Conservation (phyloP, 1,139 yeast species). For the Kazachstania sp. region DNA sequence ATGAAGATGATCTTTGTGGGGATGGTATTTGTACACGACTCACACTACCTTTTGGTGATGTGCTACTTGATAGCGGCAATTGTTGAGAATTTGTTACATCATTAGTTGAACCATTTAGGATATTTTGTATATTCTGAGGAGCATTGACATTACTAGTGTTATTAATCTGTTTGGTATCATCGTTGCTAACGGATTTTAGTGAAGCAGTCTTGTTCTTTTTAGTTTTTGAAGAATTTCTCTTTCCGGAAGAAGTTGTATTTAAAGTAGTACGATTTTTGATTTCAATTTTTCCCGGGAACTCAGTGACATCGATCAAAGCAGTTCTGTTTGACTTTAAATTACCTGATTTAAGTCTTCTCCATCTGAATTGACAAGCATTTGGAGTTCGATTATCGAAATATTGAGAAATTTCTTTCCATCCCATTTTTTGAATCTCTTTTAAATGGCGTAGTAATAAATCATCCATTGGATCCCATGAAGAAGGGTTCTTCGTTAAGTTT, state of each 20-base stretch:
- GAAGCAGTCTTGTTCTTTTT: background rate
- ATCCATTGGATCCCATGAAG: slow-evolving; percentile 72
- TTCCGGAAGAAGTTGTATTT: background rate
- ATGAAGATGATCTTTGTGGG: background rate
- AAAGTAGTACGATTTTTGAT: slow-evolving; percentile 5
- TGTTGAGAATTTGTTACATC: no score
- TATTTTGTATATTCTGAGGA: background rate
- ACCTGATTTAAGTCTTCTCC: slow-evolving; percentile 64
- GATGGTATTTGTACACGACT: background rate
- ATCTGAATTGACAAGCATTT: slow-evolving; percentile 71
- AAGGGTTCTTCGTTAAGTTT: slow-evolving; percentile 39
- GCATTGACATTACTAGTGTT: background rate
- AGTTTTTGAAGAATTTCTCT: background rate
- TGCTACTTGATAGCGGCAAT: background rate
- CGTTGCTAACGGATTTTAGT: background rate
- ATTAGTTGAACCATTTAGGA: background rate
- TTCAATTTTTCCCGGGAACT: slow-evolving; percentile 13
- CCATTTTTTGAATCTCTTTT: slow-evolving; percentile 61
- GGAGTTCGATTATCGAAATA: slow-evolving; percentile 64
- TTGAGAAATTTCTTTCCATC: slow-evolving; percentile 70
- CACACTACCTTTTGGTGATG: background rate
- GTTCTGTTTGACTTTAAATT: slow-evolving; percentile 50
- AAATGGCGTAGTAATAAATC: slow-evolving; percentile 58
- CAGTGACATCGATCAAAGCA: slow-evolving; percentile 24
- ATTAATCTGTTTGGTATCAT: background rate